Evolutionary conservation across 441 rosid species (phyloP).

Genomic region (Erysimum pusillum): DNA sequence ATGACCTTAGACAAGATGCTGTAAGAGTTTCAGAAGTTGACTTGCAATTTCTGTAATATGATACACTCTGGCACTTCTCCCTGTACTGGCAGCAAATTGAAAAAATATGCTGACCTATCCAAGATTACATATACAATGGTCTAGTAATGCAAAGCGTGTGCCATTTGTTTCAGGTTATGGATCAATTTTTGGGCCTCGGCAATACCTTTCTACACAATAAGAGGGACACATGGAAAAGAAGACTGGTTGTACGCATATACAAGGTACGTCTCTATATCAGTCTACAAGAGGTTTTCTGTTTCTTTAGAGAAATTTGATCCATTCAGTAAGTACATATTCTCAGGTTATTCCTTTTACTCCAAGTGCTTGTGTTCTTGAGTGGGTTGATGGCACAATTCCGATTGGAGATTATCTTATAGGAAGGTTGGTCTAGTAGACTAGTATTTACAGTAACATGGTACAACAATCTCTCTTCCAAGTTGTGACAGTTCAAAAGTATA

Average conservation of each 20-base stretch:
- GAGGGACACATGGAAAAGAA: conserved; percentile 91
- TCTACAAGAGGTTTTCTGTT: conserved; percentile 6
- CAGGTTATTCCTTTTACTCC: conserved; percentile 99
- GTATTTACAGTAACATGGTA: conserved; percentile 24
- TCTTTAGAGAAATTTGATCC: conserved; percentile 13
- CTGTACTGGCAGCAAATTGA: conserved; percentile 20
- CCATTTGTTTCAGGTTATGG: conserved; percentile 83
- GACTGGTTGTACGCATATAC: conserved; percentile 89
- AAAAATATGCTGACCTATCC: conserved; percentile 18
- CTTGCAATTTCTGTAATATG: conserved; percentile 21
- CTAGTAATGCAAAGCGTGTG: conserved; percentile 34
- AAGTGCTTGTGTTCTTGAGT: conserved; percentile 98
- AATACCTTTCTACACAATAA: conserved; percentile 89
- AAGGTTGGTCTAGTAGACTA: conserved; percentile 59
- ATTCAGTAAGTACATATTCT: conserved; percentile 33
- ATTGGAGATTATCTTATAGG: conserved; percentile 96
- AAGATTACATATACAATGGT: conserved; percentile 33
- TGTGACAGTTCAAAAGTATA: conserved; percentile 21
- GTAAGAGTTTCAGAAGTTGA: conserved; percentile 56
- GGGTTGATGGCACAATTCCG: conserved; percentile 99
- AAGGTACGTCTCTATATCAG: conserved; percentile 64
- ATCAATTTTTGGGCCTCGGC: conserved; percentile 94
- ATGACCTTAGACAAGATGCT: conserved; percentile 99
- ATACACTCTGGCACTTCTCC: conserved; percentile 9
- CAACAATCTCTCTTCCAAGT: conserved; percentile 17